phyloP scores from a whole-genome alignment of 2,329 filamentous ascomycete genomes.

The Paramyrothecium roridum region DNA sequence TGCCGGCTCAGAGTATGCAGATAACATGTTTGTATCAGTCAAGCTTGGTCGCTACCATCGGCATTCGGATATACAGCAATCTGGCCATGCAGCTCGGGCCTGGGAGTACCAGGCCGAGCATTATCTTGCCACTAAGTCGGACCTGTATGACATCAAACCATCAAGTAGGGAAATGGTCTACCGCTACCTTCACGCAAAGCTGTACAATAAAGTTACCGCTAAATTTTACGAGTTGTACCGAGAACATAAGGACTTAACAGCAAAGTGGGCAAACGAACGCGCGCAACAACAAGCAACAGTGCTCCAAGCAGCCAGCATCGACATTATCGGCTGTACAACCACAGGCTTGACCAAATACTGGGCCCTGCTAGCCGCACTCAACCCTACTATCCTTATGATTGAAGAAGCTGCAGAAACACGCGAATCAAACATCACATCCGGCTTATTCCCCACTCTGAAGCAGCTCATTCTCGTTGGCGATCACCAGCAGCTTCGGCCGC shows the following conservation, averaged over 20 bases:
- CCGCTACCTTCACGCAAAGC: slow-evolving; percentile 54
- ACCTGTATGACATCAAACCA: slow-evolving; percentile 60
- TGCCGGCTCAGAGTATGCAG: too few species aligned
- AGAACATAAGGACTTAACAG: slow-evolving; percentile 46
- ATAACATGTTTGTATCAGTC: neutral
- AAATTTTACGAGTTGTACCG: slow-evolving; percentile 47
- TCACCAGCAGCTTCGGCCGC: slow-evolving; percentile 73
- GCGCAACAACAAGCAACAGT: slow-evolving; percentile 54
- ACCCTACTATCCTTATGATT: slow-evolving; percentile 67
- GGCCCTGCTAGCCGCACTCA: slow-evolving; percentile 61
- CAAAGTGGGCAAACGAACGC: slow-evolving; percentile 51
- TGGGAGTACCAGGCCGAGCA: slow-evolving; percentile 12
- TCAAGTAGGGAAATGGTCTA: slow-evolving; percentile 63
- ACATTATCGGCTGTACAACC: slow-evolving; percentile 67
- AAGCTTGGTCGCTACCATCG: neutral
- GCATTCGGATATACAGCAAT: neutral
- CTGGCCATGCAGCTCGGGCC: slow-evolving; percentile 1
- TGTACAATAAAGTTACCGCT: slow-evolving; percentile 44
- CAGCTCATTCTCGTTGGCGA: slow-evolving; percentile 67
- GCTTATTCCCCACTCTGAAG: slow-evolving; percentile 47
- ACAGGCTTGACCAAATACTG: slow-evolving; percentile 82
- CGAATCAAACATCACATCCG: slow-evolving; percentile 56
- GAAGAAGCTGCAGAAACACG: slow-evolving; percentile 79
- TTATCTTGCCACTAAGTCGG: slow-evolving; percentile 19
- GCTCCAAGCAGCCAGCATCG: slow-evolving; percentile 31